Conservation (phyloP, 2,329 filamentous ascomycete genomes). For the Triangularia setosa region DNA sequence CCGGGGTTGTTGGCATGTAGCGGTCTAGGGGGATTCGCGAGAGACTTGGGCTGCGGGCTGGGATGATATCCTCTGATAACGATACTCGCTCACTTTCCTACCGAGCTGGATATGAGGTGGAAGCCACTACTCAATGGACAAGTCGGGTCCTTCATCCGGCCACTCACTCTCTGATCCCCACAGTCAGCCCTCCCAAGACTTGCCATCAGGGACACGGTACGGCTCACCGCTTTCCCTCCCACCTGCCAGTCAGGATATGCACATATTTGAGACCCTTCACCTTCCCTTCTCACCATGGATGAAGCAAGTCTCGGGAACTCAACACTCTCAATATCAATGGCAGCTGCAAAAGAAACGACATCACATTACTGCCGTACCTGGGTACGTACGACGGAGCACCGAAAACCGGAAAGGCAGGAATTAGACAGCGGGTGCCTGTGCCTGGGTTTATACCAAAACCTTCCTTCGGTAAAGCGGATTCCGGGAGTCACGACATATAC, state of each 20-base stretch:
- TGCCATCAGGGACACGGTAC: not conserved
- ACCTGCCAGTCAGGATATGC: not conserved
- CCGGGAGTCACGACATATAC: not conserved
- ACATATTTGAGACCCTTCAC: not conserved
- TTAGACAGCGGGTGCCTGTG: not conserved
- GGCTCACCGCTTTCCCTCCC: not conserved
- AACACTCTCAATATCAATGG: slow-evolving; percentile 6
- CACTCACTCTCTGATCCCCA: not conserved
- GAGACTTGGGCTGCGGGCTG: not conserved
- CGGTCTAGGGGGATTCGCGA: slow-evolving; percentile 8
- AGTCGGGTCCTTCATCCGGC: not conserved
- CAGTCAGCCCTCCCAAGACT: not conserved
- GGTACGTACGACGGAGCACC: slow-evolving; percentile 6
- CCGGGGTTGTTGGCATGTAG: not conserved
- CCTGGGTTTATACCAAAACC: not conserved
- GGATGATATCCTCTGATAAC: not conserved
- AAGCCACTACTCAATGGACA: not conserved
- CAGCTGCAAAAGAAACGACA: slow-evolving; percentile 14
- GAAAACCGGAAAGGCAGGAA: not conserved
- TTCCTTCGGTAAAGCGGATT: not conserved
- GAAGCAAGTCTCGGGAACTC: slow-evolving; percentile 17
- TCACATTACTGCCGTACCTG: slow-evolving; percentile 3
- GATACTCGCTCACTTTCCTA: not conserved
- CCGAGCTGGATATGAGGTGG: not conserved
- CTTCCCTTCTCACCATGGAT: slow-evolving; percentile 5